Percentiles rank a stretch among this genome's conserved stretches.
Conservation (phyloP, 1,139 yeast genomes). For the Arxiozyma heterogenica region DNA sequence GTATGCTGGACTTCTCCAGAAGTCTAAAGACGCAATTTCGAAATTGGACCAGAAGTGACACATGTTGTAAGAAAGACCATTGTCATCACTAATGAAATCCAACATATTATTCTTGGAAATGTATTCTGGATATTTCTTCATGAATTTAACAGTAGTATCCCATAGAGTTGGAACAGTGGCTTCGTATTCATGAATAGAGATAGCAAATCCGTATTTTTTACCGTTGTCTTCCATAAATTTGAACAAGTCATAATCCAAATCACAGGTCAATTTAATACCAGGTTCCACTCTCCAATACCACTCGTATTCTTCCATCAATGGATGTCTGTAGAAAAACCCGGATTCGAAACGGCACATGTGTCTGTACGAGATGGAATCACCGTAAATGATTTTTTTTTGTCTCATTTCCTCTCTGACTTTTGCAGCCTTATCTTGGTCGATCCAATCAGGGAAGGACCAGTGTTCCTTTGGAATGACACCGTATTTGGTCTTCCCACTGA, state of each 20-base stretch:
- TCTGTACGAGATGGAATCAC: conserved; percentile 52
- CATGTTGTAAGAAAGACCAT: conserved; percentile 58
- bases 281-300: conserved; percentile 81
- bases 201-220: conserved; percentile 56
- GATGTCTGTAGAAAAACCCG: conserved; percentile 61
- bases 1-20: conserved; percentile 66
- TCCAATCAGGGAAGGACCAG: conserved; percentile 50
- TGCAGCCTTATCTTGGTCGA: conserved; percentile 52
- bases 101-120: conserved; percentile 44
- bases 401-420: conserved; percentile 43
- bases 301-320: conserved; percentile 47
- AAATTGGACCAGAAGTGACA: conserved; percentile 95
- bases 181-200: conserved; percentile 52
- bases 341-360: conserved; percentile 72
- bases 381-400: conserved; percentile 46
- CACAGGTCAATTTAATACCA: conserved; percentile 52
- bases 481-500: conserved; percentile 40
- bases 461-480: conserved; percentile 41
- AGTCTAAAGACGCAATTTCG: conserved; percentile 70
- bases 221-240: conserved; percentile 52
- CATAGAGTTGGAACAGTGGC: conserved; percentile 55
- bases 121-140: conserved; percentile 40
- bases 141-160: conserved; percentile 47
- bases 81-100: conserved; percentile 61
- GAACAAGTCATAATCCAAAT: conserved; percentile 58